Base-by-base conservation (phyloP, 192 early-diverging fungal genomes). In the Jimgerdemannia flammicorona region DNA sequence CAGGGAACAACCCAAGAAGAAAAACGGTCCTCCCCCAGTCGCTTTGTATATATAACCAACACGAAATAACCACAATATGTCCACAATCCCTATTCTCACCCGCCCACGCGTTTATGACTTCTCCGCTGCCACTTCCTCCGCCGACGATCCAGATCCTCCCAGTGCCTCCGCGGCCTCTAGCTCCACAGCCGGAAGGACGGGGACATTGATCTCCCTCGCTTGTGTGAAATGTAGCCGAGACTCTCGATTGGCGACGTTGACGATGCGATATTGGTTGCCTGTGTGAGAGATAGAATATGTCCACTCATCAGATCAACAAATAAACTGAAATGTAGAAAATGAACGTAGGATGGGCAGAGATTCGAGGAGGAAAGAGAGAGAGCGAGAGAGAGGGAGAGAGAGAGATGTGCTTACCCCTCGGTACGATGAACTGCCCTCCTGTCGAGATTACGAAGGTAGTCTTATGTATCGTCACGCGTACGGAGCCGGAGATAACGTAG, bases 381-480 rank as follows among this genome's bases (percentile, higher is more conserved):
- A 29, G 29, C 0, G 29, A 29, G 29, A 29, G 29, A 29, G 29
- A 29, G 29, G 1, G 29, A 29, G 29, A 29, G 49, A 10, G 49
- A 10, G 8, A 59, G 14, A 59, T 59, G 19, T 6, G 18, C 29
- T 68, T 75, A 86, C 88, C 86, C 81, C 88, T 69, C 8, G 88
- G 88, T 40, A 90, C 79, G 68, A 88, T 73, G 65, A 90, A 87
- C 59, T 84, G 79, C 1, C 74, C 64, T 3, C 83, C 85, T 3
- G 73, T 75, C 9, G 43, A 64, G 7, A 88, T 75, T 20, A 75
- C 76, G 72, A 90, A 90, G 20, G n/a, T 71, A 1, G 69, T 81
- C 63, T 79, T 83, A 75, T 90, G 78, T 10, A 88, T 73, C 19
- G 69, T 72, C 6, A 85, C 84, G 59, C 73, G 77, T 14, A 88